Base-by-base conservation (phyloP, 1,284 basidiomycete species). In the Jaminaea rosea region DNA sequence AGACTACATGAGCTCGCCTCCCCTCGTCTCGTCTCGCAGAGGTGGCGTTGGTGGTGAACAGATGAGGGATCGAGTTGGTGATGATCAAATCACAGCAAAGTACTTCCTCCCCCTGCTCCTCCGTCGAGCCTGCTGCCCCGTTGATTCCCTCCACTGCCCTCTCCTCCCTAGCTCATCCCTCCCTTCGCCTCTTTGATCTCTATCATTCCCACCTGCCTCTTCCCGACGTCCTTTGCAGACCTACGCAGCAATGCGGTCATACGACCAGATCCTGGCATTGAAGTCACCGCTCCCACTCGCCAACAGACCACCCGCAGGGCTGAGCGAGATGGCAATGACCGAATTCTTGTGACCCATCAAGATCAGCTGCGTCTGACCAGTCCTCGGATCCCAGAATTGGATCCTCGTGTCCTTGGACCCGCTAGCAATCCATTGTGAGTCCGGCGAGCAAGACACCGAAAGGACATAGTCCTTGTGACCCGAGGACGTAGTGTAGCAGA, bases 331-430 rank as follows among this genome's bases (percentile, higher is more conserved):
- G 21, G 86, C 87, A 61, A 90, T 90, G 55, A 91, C 88, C 1
- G 84, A 85, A 72, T 91, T 91, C 76, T 88, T 90, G 76, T 92
- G 88, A 2, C 88, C 88, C 74, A 89, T 87, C 6, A 93, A 77
- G 78, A 88, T 84, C 61, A 87, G 83, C 69, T 90, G 87, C 37
- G 85, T 81, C 59, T 83, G 81, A 1, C 83, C 86, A 5, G 80
- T 82, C 55, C 79, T 78, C 15, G 85, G 81, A 68, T 92, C 86
- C 88, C 88, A 93, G 37, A 73, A 71, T 54, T 73, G 72, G 31
- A 93, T 87, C 1, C 84, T 84, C 21, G 88, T 82, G 75, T 94
- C 90, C 73, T 92, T 92, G 19, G 87, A 89, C 23, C 88, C 88
- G 19, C 87, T 88, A 2, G 89, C 87, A 59, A 92, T 83, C 84